Evolutionary conservation across 306 rosid species (phyloP), one percentile per base, ranked within the genome.

Genomic region (Spatholobus suberectus): DNA sequence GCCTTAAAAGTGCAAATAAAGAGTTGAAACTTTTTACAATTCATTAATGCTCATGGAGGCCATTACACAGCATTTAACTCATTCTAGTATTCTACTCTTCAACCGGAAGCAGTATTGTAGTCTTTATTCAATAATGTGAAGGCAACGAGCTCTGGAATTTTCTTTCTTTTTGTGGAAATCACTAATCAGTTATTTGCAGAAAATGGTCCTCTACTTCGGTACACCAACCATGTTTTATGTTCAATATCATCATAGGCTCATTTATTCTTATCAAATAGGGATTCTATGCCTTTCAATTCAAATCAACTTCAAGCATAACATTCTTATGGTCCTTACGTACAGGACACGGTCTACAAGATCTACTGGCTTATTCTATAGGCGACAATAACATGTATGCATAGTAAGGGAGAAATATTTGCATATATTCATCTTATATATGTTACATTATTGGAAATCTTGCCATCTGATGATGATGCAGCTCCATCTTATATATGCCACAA

Each of bases 171-270:
- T 14, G 1, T 34, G 40, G 66, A 78, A 65, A 20, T 4, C n/a
- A 1, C n/a, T n/a, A n/a, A 3, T 29, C 3, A 27, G 38, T 65
- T 34, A 78, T 78, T 34, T 51, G 65, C 11, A 20, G 38, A 63
- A 34, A 78, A 49, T 49, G 75, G 82, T 63, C 73, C 47, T 49
- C 12, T 32, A 4, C 14, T 47, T 4, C 12, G 2, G 34, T 13
- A 65, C 54, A 47, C 24, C 38, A 65, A n/a, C n/a, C 62, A n/a
- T 47, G 40, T 78, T 47, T 78, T 65, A 78, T 66, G 73, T 66
- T 32, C 66, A 78, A 32, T 15, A 63, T 46, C 24, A 47, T 18
- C 27, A 29, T 6, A 27, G 40, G 40, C 34, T 13, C 34, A 27
- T 32, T 63, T 63, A 43, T 77, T 32, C 73, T 77, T 63, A 65